phyloP scores from a whole-genome alignment of 495 filamentous ascomycete species.

The Durotheca rogersii region DNA sequence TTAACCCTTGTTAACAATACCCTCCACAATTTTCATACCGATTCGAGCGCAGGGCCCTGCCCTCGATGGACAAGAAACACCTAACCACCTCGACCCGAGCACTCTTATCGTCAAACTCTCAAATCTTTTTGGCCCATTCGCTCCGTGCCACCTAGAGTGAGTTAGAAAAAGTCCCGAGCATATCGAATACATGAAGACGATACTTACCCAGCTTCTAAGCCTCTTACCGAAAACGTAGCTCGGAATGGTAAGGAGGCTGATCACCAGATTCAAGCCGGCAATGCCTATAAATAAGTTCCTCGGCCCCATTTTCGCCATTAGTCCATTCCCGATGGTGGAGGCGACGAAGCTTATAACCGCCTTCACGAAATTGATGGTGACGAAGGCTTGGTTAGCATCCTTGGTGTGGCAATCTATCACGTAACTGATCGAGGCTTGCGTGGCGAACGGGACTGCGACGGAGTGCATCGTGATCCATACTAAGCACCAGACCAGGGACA shows the following conservation, averaged over 20 bases:
- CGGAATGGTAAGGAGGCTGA: slow-evolving; percentile 36
- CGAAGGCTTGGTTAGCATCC: slow-evolving; percentile 33
- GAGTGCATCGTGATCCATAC: slow-evolving; percentile 33
- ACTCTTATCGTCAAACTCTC: background rate
- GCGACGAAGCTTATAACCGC: slow-evolving; percentile 34
- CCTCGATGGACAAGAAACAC: background rate
- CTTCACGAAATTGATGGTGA: slow-evolving; percentile 31
- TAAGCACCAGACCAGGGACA: slow-evolving; percentile 23
- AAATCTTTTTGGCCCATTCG: slow-evolving; percentile 27
- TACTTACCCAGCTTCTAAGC: slow-evolving; percentile 30
- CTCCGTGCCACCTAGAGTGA: slow-evolving; percentile 14
- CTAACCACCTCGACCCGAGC: background rate
- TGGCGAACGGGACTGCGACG: slow-evolving; percentile 27
- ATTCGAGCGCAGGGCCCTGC: background rate
- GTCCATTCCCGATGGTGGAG: slow-evolving; percentile 35
- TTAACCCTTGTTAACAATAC: background rate
- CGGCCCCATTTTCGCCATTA: slow-evolving; percentile 28
- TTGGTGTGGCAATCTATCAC: slow-evolving; percentile 32
- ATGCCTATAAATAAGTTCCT: slow-evolving; percentile 32
- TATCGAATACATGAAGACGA: background rate
- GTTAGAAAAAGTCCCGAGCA: background rate
- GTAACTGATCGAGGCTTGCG: slow-evolving; percentile 31
- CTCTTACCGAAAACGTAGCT: slow-evolving; percentile 41
- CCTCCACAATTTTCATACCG: background rate
- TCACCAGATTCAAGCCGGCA: slow-evolving; percentile 32